Evolutionary conservation across 257 asterid genomes (phyloP), one percentile per base, ranked within the genome.

Genomic region (Capsicum chinense): DNA sequence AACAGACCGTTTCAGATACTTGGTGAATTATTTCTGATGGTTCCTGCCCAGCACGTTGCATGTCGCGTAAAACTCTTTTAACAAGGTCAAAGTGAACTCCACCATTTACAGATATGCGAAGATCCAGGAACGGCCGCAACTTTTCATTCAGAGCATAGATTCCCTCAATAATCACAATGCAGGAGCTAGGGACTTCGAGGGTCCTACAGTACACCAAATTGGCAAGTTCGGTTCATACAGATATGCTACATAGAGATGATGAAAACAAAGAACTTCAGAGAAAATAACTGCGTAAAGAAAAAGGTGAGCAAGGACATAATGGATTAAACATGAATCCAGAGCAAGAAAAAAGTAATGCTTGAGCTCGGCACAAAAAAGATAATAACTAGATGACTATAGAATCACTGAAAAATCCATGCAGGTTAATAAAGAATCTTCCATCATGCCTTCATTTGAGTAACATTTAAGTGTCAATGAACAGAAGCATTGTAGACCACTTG

Each of bases 1-100:
- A 44, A 90, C 92, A 68, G 83, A 96, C 98, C 87, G 99, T 96
- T 89, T 96, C 99, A 80, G 99, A 96, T 87, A 96, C 95, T 85
- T 96, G 99, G 83, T 96, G 98, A 83, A 96, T 96, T 86, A 96
- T 96, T 90, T 96, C 98, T 89, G 95, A 97, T 12, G 99, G 99
- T 89, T 93, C 95, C 89, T 96, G 99, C 60, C 97, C 99, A 84
- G 95, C 99, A 83, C 98, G 95, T 84, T 95, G 98, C 85, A 96
- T 96, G 90, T 95, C 98, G 76, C 99, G 91, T 83, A 96, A 90
- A 87, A 96, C 98, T 85, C 98, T 92, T 89, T 96, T 96, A 74
- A 96, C 99, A 37, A 96, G 98, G 87, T 96, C 99, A 89, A 96
- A 95, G 89, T 96, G 99, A 68, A 96, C 98, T 35, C 99, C 99